Conservation (phyloP, 2,329 filamentous ascomycete species). For the Fusarium aywerte region DNA sequence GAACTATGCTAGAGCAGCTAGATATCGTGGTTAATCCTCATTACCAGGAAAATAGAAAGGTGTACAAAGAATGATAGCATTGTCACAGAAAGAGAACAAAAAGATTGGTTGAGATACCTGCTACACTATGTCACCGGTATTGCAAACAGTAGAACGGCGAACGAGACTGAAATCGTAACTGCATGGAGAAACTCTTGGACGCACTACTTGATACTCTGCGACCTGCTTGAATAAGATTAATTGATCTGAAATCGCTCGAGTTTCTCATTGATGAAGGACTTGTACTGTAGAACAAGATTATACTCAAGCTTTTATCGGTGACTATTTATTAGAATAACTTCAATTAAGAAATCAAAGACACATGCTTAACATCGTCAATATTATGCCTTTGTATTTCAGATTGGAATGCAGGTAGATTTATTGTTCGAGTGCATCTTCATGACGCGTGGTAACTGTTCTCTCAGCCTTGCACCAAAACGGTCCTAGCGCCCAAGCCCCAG, state of each 20-base stretch:
- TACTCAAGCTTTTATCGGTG: too few relatives aligned
- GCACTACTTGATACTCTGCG: not conserved
- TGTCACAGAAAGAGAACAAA: not conserved
- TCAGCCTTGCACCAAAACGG: conserved; percentile 52
- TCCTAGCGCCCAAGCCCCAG: conserved; percentile 49
- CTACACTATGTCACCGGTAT: not conserved
- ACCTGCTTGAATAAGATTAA: not conserved
- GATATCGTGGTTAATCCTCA: not conserved
- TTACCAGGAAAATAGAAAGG: not conserved
- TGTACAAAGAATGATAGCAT: not conserved
- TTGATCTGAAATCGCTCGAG: not conserved
- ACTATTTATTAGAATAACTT: not conserved
- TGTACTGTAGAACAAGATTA: not conserved
- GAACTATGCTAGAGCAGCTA: not conserved
- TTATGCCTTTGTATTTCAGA: not conserved
- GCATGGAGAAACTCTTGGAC: too few relatives aligned
- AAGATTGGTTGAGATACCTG: not conserved
- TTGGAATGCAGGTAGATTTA: not conserved
- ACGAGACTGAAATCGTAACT: not conserved
- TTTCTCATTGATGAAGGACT: not conserved
- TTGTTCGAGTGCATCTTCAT: conserved; percentile 5
- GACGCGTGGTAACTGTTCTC: conserved; percentile 37
- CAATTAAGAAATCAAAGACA: not conserved
- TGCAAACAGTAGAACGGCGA: not conserved
- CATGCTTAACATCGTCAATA: not conserved